Conservation (phyloP, 2,329 filamentous ascomycete genomes). For the Hypoxylon sp. region DNA sequence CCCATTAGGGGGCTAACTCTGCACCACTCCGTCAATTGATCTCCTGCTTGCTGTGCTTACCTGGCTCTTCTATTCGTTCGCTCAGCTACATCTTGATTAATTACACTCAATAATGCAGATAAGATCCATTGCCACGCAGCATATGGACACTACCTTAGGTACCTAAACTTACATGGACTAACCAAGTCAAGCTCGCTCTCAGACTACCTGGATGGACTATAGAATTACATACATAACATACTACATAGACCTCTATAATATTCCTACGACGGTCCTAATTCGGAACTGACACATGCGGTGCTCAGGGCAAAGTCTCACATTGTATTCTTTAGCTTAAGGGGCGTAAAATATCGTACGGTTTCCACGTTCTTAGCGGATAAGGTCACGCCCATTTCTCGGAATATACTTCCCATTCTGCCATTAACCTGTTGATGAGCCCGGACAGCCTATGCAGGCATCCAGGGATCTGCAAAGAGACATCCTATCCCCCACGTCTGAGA, state of each 20-base stretch:
- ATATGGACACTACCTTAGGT: neutral
- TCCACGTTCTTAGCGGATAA: slow-evolving; percentile 18
- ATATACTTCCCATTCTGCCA: slow-evolving; percentile 39
- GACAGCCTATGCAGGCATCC: slow-evolving; percentile 47
- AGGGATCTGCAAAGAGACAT: slow-evolving; percentile 50
- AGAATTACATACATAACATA: slow-evolving; percentile 21
- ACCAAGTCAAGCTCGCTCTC: slow-evolving; percentile 17
- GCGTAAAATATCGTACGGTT: slow-evolving; percentile 37
- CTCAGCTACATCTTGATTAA: slow-evolving; percentile 27
- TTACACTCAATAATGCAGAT: slow-evolving; percentile 12
- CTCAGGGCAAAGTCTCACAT: slow-evolving; percentile 25
- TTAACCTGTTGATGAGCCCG: slow-evolving; percentile 44
- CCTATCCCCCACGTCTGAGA: slow-evolving; percentile 42
- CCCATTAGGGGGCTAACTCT: slow-evolving; percentile 22
- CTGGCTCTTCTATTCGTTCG: slow-evolving; percentile 32
- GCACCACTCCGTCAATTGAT: slow-evolving; percentile 32
- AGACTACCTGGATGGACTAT: neutral
- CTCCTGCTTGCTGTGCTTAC: slow-evolving; percentile 4
- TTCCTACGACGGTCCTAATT: slow-evolving; percentile 13
- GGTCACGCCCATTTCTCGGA: slow-evolving; percentile 36
- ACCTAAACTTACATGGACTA: slow-evolving; percentile 10
- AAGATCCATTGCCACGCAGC: slow-evolving; percentile 19
- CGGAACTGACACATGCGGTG: slow-evolving; percentile 24
- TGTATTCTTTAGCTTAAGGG: slow-evolving; percentile 27
- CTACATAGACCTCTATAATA: slow-evolving; percentile 17